Percentiles rank a stretch among this genome's conserved stretches.
These are phyloP conservation scores for Nakaseomyces kungkrabaensis DNA, from an alignment of 1,139 yeast species.

Conservation along the genomic window DNA sequence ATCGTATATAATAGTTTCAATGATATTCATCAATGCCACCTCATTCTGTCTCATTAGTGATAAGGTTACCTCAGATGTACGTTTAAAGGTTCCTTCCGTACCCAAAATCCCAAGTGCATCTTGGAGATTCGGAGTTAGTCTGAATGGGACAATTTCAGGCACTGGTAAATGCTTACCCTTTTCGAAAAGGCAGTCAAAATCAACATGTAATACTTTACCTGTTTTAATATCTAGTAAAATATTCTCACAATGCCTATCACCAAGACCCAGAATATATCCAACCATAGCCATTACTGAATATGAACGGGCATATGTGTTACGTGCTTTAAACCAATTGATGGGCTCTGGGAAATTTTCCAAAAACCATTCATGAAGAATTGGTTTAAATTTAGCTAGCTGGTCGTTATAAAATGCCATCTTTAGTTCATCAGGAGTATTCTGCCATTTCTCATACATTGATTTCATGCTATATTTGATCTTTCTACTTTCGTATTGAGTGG, in stretches of 20 bases:
- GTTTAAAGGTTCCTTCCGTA: constrained; percentile 82
- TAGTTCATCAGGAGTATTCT: constrained; percentile 18
- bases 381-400: constrained; percentile 42
- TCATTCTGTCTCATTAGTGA: constrained; percentile 67
- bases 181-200: constrained; percentile 87
- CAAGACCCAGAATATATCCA: constrained; percentile 82
- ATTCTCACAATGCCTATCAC: constrained; percentile 95
- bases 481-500: constrained; percentile 35
- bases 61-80: constrained; percentile 78
- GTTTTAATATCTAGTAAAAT: constrained; percentile 61
- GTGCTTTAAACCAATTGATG: constrained; percentile 70
- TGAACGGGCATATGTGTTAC: constrained; percentile 66
- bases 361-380: constrained; percentile 81
- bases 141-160: constrained; percentile 92
- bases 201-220: constrained; percentile 86
- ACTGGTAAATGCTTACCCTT: constrained; percentile 43
- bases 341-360: constrained; percentile 87
- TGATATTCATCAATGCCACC: constrained; percentile 78
- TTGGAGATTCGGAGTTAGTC: constrained; percentile 77
- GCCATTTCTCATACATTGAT: constrained; percentile 25
- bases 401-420: constrained; percentile 27
- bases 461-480: constrained; percentile 27
- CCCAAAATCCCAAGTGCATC: constrained; percentile 91
- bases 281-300: constrained; percentile 97
- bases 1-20: constrained; percentile 88